phyloP scores from a whole-genome alignment of 352 stramenopile species.

The Phytophthora citricola region DNA sequence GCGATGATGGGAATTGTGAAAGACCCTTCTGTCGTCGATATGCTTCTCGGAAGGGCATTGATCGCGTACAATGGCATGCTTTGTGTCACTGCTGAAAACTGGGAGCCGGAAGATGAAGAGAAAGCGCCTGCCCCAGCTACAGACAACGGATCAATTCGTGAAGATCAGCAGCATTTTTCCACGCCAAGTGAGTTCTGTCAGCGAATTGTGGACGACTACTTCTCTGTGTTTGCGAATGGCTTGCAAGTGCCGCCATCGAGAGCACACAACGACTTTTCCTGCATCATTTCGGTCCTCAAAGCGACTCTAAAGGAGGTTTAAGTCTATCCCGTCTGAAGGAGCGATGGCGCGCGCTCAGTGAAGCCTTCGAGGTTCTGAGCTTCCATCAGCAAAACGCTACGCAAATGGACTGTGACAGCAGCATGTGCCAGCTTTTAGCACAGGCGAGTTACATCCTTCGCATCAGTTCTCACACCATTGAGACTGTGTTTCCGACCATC shows the following conservation, averaged over 20 bases:
- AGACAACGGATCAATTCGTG: background rate
- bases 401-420: background rate
- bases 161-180: background rate
- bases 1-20: conserved; percentile 27
- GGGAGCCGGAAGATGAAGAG: conserved; percentile 11
- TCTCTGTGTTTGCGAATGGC: conserved; percentile 13
- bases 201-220: conserved; percentile 24
- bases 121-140: background rate
- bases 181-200: conserved; percentile 14
- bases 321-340: background rate
- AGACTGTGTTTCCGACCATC: conserved; percentile 8
- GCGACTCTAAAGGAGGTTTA: background rate
- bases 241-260: background rate
- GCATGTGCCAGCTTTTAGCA: background rate
- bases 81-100: background rate
- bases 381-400: conserved; percentile 1
- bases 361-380: conserved; percentile 7
- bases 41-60: conserved; percentile 24
- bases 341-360: background rate
- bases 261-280: conserved; percentile 4
- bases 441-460: conserved; percentile 5
- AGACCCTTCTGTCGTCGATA: conserved; percentile 16
- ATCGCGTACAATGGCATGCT: conserved; percentile 29
- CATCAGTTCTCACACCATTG: conserved; percentile 2
- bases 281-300: conserved; percentile 1